A percentile compares a stretch with the other conserved stretches of the same genome.
These are phyloP conservation scores for Bruguiera hainesii DNA, from an alignment of 441 rosid species.

Conservation along the genomic window DNA sequence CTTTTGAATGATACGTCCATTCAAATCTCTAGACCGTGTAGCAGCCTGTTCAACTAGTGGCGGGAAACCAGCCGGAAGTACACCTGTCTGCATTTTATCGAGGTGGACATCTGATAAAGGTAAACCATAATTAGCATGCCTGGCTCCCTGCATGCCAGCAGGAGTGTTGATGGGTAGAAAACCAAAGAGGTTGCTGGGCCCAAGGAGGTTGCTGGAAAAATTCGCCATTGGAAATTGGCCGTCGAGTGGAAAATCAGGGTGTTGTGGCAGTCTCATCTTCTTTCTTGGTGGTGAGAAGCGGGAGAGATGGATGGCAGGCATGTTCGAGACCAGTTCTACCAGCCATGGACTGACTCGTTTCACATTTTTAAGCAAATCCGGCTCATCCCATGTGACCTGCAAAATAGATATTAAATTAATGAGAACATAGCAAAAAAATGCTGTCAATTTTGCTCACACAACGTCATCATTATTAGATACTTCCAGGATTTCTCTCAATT, in stretches of 20 bases:
- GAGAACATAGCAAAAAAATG: background rate
- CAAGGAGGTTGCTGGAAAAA: constrained; percentile 45
- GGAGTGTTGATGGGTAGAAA: constrained; percentile 44
- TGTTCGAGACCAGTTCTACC: constrained; percentile 79
- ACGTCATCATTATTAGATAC: background rate
- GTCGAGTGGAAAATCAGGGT: constrained; percentile 35
- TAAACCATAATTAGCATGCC: constrained; percentile 67
- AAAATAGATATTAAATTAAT: background rate
- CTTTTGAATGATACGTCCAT: constrained; percentile 29
- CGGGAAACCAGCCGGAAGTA: constrained; percentile 20
- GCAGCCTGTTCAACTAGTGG: constrained; percentile 24
- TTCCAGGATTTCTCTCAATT: too few relatives aligned
- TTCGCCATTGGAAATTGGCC: constrained; percentile 40
- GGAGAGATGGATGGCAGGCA: constrained; percentile 59
- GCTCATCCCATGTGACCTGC: constrained; percentile 98
- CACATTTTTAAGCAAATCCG: constrained; percentile 90
- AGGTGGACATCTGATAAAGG: constrained; percentile 11
- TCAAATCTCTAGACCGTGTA: constrained; percentile 22
- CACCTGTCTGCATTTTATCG: background rate
- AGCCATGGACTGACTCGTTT: constrained; percentile 94
- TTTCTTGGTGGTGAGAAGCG: constrained; percentile 75
- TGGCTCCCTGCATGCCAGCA: constrained; percentile 97
- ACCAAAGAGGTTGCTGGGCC: constrained; percentile 42
- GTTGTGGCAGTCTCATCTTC: constrained; percentile 59
- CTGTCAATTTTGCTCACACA: background rate